Base-by-base conservation (phyloP, 2,329 filamentous ascomycete genomes). In the Trichoderma endophyticum region DNA sequence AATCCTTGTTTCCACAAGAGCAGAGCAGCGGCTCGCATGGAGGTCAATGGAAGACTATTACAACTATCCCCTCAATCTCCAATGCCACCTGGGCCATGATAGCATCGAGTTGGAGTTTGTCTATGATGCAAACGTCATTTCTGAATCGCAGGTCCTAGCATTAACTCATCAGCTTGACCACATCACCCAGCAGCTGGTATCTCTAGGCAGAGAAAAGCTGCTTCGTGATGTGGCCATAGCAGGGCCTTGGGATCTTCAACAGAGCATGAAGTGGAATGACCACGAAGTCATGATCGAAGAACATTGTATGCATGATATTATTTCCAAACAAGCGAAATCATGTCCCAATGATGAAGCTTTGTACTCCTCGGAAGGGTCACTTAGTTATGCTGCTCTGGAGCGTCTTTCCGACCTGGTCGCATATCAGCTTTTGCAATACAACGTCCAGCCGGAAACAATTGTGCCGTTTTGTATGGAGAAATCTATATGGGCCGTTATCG, bases 401-500 rank as follows among this genome's bases (percentile, higher is more conserved):
- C 21, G 18, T 6, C 60, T 61, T 4, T 60, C 71, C 48, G 57
- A 70, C n/a, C 14, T 28, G 3, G 36, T 72, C 15, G 71, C 71
- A 3, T 54, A 32, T 24, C 51, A 70, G 21, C 66, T 72, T 9
- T 39, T 59, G n/a, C 21, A 64, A 8, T 24, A 32, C 39, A 24
- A 54, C 7, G 48, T 72, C 18, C 21, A 51, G n/a, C 51, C 66
- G 11, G 71, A 64, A 24, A 36, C 56, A 6, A 8, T 70, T 9
- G 71, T 72, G 0, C 59, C 59, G 6, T 32, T 72, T 14, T 72
- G 71, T 15, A 48, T 72, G 32, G 67, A 71, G 6, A 72, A 72
- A 24, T 71, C 71, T 6, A 39, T 56, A 2, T 72, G 71, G 71
- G 15, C 43, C 3, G 18, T 56, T 9, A n/a, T 72, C 3, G 67